Percentiles rank a stretch among this genome's conserved stretches.
phyloP scores from a whole-genome alignment of 1,284 basidiomycete genomes.

The Leccinum pachyderme region DNA sequence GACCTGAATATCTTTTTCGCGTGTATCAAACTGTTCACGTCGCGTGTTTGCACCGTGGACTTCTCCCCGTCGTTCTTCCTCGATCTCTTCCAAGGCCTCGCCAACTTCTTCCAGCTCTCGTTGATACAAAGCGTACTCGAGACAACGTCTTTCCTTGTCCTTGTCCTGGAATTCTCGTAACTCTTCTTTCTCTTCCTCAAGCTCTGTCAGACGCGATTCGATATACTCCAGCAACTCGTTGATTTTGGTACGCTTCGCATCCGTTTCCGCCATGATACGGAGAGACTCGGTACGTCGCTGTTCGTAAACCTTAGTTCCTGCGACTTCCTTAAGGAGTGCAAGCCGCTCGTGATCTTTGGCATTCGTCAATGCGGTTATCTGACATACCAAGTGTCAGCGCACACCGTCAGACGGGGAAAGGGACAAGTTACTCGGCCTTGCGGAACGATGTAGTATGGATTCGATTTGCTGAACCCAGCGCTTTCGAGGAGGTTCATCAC shows the following conservation, averaged over 20 bases:
- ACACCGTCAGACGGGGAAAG: background rate
- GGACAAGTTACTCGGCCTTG: slow-evolving; percentile 82
- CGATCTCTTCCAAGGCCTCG: slow-evolving; percentile 79
- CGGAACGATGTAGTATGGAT: slow-evolving; percentile 99
- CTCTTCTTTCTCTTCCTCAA: slow-evolving; percentile 98
- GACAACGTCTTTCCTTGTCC: slow-evolving; percentile 90
- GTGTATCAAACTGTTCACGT: slow-evolving; percentile 76
- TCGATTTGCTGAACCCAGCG: slow-evolving; percentile 95
- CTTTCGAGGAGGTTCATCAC: slow-evolving; percentile 95
- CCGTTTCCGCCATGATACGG: slow-evolving; percentile 96
- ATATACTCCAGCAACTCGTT: slow-evolving; percentile 89
- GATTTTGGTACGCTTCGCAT: slow-evolving; percentile 90
- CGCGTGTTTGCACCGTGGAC: slow-evolving; percentile 82
- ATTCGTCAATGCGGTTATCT: slow-evolving; percentile 97
- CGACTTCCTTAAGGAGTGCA: slow-evolving; percentile 94
- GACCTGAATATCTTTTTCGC: slow-evolving; percentile 84
- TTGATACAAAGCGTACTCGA: slow-evolving; percentile 95
- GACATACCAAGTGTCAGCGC: slow-evolving; percentile 5
- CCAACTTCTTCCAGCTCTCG: slow-evolving; percentile 88
- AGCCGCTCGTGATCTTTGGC: slow-evolving; percentile 96
- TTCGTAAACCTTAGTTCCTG: slow-evolving; percentile 98
- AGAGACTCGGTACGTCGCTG: slow-evolving; percentile 90
- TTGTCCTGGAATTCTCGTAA: slow-evolving; percentile 95
- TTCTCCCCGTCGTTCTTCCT: slow-evolving; percentile 80
- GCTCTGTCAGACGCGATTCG: slow-evolving; percentile 84